Evolutionary conservation across 208 protist genomes (phyloP).

Genomic region (Trypanosoma melophagium): DNA sequence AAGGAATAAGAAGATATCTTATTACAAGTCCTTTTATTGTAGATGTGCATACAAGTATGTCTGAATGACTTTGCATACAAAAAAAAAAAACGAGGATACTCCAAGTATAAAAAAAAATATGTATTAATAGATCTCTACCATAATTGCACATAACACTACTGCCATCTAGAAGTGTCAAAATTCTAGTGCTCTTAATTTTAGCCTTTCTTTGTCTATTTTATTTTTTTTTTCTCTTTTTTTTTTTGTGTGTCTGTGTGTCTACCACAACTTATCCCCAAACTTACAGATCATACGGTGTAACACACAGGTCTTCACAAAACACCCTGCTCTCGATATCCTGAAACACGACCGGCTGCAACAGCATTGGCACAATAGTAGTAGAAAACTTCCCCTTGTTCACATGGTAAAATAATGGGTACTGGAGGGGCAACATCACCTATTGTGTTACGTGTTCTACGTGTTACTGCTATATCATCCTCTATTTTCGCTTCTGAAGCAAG

Average conservation of each 20-base stretch:
- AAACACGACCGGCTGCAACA: constrained; percentile 14
- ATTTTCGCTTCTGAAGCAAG: not conserved
- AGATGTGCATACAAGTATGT: too few species aligned
- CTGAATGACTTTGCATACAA: not conserved
- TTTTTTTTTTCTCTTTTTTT: not conserved
- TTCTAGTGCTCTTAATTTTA: not conserved
- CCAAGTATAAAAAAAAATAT: constrained; percentile 3
- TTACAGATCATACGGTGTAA: not conserved
- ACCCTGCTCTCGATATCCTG: constrained; percentile 4
- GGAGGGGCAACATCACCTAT: constrained; percentile 4
- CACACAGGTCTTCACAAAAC: not conserved
- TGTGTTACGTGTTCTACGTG: not conserved
- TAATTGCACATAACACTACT: too few species aligned
- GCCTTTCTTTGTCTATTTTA: not conserved
- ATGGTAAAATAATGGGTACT: not conserved
- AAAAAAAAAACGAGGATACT: not conserved
- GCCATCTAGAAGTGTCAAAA: too few species aligned
- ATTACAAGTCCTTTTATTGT: too few species aligned
- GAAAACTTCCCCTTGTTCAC: constrained; percentile 46
- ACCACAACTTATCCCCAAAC: too few species aligned
- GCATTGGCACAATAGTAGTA: constrained; percentile 83
- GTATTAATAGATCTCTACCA: not conserved
- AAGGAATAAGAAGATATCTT: not conserved
- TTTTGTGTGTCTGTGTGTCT: not conserved
- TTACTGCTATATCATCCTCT: not conserved